phyloP scores from a whole-genome alignment of 345 rosid genomes.

The Eucalyptus erythrocorys region DNA sequence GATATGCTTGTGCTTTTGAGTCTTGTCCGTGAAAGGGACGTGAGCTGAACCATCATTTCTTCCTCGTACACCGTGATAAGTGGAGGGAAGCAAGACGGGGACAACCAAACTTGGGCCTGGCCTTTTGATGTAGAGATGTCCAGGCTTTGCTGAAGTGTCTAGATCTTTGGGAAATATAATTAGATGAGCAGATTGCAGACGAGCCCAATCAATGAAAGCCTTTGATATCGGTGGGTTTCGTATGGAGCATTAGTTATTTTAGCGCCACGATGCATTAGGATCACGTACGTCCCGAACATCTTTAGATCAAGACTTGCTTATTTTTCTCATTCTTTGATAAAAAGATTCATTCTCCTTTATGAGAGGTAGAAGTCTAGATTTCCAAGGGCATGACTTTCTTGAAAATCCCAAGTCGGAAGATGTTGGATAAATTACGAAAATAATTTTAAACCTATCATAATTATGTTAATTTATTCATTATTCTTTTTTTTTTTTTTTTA shows the following conservation, averaged over 20 bases:
- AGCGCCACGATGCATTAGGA: background rate
- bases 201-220: background rate
- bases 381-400: background rate
- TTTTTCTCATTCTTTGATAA: background rate
- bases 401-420: background rate
- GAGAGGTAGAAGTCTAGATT: background rate
- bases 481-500: no score
- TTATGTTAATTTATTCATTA: no score
- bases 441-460: rapidly evolving
- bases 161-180: background rate
- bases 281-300: background rate
- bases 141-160: background rate
- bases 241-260: background rate
- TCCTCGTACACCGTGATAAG: rapidly evolving
- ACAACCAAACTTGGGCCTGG: background rate
- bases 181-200: background rate
- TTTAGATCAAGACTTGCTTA: background rate
- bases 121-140: background rate
- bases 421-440: background rate
- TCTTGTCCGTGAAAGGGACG: background rate
- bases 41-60: background rate
- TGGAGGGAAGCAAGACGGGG: background rate
- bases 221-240: background rate
- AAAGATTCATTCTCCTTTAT: background rate
- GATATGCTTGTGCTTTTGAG: background rate